These are phyloP conservation scores for Funneliformis mosseae DNA, from an alignment of 192 early-diverging fungal genomes.

Conservation along the genomic window DNA sequence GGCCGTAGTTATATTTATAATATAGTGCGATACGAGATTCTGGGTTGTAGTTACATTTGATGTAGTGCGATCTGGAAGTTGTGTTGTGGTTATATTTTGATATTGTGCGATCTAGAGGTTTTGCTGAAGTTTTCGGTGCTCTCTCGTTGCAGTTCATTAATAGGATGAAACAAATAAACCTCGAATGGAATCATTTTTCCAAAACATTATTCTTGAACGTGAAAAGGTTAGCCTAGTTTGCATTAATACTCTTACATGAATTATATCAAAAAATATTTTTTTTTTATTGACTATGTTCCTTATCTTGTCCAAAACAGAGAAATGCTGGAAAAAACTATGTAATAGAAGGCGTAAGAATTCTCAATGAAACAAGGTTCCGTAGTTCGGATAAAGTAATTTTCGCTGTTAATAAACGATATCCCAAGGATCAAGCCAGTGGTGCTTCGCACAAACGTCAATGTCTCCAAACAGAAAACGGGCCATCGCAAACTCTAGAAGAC, in stretches of 20 bases:
- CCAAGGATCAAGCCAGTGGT: conserved; percentile 6
- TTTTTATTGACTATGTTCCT: conserved; percentile 8
- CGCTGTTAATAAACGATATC: conserved; percentile 16
- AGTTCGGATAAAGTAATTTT: conserved; percentile 24
- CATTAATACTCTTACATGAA: conserved; percentile 12
- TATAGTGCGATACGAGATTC: conserved; percentile 7
- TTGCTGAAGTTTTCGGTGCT: conserved; percentile 21
- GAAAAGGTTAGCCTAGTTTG: conserved; percentile 17
- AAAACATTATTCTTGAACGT: conserved; percentile 29
- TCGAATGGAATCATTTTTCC: conserved; percentile 26
- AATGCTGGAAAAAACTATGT: conserved; percentile 22
- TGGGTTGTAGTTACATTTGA: conserved; percentile 18
- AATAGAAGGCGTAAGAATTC: conserved; percentile 27
- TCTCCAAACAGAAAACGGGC: not conserved
- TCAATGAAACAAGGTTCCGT: conserved; percentile 26
- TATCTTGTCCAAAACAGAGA: conserved; percentile 22
- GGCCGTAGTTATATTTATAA: conserved; percentile 18
- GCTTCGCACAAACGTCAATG: not conserved
- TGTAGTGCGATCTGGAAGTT: conserved; percentile 8
- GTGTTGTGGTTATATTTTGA: conserved; percentile 26
- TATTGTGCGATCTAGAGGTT: conserved; percentile 27
- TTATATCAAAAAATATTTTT: conserved; percentile 26
- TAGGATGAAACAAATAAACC: not conserved
- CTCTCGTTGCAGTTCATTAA: conserved; percentile 1
- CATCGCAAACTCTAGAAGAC: conserved; percentile 1